Evolutionary conservation across 1,284 basidiomycete genomes (phyloP).

Genomic region (Chalciporus sp.): DNA sequence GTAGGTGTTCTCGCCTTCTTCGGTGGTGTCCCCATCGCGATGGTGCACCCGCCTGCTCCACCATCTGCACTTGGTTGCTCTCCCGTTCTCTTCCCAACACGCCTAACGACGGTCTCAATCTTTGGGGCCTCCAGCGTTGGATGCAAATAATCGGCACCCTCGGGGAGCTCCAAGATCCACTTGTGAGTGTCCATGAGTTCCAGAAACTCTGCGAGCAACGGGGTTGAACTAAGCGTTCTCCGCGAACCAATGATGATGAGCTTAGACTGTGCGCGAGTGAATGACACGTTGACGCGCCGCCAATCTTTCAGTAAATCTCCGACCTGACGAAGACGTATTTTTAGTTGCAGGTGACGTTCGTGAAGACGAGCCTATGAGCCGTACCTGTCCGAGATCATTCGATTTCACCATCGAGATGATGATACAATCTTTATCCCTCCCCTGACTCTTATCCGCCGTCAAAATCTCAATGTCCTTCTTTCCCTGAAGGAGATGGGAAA

Average conservation of each 20-base stretch:
- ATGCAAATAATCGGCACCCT: constrained; percentile 58
- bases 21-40: constrained; percentile 17
- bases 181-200: constrained; percentile 65
- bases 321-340: constrained; percentile 47
- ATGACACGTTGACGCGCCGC: constrained; percentile 94
- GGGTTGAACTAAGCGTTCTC: constrained; percentile 63
- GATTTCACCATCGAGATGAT: constrained; percentile 92
- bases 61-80: not conserved
- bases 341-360: not conserved
- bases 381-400: constrained; percentile 73
- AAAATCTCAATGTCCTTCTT: constrained; percentile 78
- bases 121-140: constrained; percentile 25
- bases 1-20: constrained; percentile 40
- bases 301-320: constrained; percentile 95
- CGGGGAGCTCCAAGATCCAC: constrained; percentile 70
- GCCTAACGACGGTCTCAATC: constrained; percentile 7
- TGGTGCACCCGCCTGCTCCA: not conserved
- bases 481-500: constrained; percentile 58
- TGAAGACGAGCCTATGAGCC: constrained; percentile 28
- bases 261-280: constrained; percentile 91
- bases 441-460: constrained; percentile 95
- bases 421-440: constrained; percentile 94
- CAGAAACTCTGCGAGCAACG: constrained; percentile 75
- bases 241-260: constrained; percentile 88
- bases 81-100: constrained; percentile 20